Conservation (phyloP, 2,329 filamentous ascomycete species). For the Anisogramma anomala region DNA sequence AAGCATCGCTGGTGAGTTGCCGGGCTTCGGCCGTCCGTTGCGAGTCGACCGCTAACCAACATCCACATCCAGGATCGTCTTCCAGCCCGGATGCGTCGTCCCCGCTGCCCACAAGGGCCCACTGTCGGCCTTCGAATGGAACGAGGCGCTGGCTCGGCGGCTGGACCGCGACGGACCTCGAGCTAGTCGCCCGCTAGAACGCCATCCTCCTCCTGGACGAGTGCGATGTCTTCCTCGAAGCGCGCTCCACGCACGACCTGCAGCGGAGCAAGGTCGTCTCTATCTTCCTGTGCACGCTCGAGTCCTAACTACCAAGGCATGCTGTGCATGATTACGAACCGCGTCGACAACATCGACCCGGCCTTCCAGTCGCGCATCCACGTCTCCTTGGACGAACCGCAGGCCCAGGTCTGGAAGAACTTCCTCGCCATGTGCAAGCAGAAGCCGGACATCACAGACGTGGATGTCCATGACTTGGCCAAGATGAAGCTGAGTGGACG, state of each 20-base stretch:
- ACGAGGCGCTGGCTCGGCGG: constrained; percentile 22
- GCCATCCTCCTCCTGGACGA: constrained; percentile 63
- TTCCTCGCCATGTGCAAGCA: constrained; percentile 26
- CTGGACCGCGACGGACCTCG: constrained; percentile 24
- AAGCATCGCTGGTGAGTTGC: constrained; percentile 33
- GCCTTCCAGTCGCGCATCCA: constrained; percentile 39
- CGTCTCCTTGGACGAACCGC: constrained; percentile 31
- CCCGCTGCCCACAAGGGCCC: constrained; percentile 29
- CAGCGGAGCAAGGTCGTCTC: constrained; percentile 30
- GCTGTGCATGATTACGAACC: constrained; percentile 39
- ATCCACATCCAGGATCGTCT: constrained; percentile 29
- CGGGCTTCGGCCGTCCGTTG: not conserved
- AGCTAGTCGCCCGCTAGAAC: constrained; percentile 60
- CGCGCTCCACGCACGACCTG: constrained; percentile 21
- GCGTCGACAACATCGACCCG: constrained; percentile 32
- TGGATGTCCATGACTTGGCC: constrained; percentile 27
- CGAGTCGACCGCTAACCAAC: not conserved
- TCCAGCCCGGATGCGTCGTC: constrained; percentile 34
- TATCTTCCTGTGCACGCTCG: constrained; percentile 30
- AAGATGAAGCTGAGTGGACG: constrained; percentile 26
- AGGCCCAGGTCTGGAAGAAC: constrained; percentile 28
- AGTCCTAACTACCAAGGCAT: constrained; percentile 39
- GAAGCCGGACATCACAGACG: constrained; percentile 20
- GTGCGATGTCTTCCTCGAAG: constrained; percentile 47
- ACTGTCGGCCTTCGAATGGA: constrained; percentile 28